Evolutionary conservation across 345 rosid species (phyloP), one percentile per base, ranked within the genome.

Genomic region (Raphanus raphanistrum): DNA sequence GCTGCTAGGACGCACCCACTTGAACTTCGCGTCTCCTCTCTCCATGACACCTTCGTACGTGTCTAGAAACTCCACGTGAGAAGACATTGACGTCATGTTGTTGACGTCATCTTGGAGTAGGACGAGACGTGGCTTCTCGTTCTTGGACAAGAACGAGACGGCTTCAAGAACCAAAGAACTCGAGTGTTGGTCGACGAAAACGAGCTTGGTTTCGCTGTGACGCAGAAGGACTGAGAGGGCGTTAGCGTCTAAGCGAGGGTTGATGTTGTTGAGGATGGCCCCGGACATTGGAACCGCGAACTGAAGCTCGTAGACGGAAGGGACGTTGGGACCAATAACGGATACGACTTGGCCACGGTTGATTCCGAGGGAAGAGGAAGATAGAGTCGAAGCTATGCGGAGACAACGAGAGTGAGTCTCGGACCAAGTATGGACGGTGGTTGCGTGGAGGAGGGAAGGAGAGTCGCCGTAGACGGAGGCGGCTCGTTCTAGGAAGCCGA

Each of bases 251-350:
- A 88, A 82, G 4, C 92, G 92, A 0, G 86, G 83, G 79, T 88
- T 90, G 81, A 90, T 72, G 84, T 81, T 90, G 82, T 86, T 88
- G 17, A 88, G 71, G 62, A 90, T 41, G 55, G 90, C 91, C 2
- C 94, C 92, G 31, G 92, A 82, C 92, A 90, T 88, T 27, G 94
- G 92, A 11, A 90, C 84, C 2, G 88, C 89, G 48, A 90, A 90
- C 64, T 86, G 94, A 52, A 90, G 92, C 82, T 90, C 94, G 79
- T 88, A 88, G 73, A 88, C 85, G 74, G 88, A 79, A 0, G 92
- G 87, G 35, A 74, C 75, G 64, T 84, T 90, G 60, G 92, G 94
- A 29, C 89, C 85, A 1, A 90, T 55, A 2, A 88, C 88, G 66
- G 92, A 88, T 16, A 90, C 86, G 3, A 90, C 90, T 15, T 90